Conservation (phyloP, 768 basidiomycete species). For the Lentinula lateritia region DNA sequence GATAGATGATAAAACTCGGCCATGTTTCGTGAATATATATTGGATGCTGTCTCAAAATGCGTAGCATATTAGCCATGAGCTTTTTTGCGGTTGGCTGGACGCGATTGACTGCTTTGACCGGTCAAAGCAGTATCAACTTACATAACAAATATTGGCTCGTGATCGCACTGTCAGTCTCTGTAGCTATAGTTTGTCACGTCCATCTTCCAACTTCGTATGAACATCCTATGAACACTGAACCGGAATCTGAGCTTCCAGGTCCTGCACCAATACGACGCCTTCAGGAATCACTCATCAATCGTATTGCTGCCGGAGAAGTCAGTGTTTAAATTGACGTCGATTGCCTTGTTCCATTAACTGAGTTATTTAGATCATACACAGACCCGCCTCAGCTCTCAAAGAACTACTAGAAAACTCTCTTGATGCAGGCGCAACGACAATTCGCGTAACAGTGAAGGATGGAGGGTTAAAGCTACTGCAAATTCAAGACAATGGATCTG, state of each 20-base stretch:
- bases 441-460: conserved; percentile 87
- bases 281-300: conserved; percentile 80
- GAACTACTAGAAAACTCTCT: conserved; percentile 92
- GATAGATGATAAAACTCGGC: no score
- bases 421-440: conserved; percentile 87
- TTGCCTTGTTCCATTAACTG: not conserved
- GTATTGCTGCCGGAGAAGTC: conserved; percentile 82
- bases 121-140: no score
- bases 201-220: not conserved
- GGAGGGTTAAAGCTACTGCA: conserved; percentile 93
- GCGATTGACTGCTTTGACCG: no score
- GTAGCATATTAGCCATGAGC: no score
- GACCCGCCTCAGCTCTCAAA: conserved; percentile 93
- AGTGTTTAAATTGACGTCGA: conserved; percentile 4
- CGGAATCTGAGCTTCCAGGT: conserved; percentile 17
- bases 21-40: no score
- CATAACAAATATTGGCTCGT: no score
- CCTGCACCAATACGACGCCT: conserved; percentile 71
- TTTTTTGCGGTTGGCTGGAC: no score
- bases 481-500: conserved; percentile 95
- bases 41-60: no score
- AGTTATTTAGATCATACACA: conserved; percentile 62
- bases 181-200: no score
- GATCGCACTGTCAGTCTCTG: no score
- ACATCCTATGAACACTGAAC: not conserved